Evolutionary conservation across 2,329 filamentous ascomycete species (phyloP).

Genomic region (Drechmeria coniospora): DNA sequence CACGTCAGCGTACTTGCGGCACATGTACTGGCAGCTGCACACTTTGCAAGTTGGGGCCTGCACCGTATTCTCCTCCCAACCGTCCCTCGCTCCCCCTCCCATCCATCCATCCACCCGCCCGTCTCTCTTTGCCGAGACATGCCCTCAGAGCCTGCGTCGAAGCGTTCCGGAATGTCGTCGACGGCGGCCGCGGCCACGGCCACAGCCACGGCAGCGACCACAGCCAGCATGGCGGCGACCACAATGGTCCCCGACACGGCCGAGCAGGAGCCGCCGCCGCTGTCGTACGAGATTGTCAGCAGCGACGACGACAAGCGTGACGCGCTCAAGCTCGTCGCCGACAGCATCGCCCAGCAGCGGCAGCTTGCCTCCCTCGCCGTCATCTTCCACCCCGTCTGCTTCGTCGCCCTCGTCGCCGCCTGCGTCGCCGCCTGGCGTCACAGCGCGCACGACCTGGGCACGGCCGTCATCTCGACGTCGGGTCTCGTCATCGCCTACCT

Average conservation of each 20-base stretch:
- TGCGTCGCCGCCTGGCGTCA: constrained; percentile 24
- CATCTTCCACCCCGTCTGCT: constrained; percentile 42
- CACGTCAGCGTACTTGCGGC: too few species aligned
- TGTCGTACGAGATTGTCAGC: constrained; percentile 42
- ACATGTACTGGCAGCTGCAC: too few species aligned
- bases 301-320: constrained; percentile 43
- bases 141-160: too few species aligned
- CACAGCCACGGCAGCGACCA: too few species aligned
- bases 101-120: too few species aligned
- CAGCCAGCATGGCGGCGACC: not conserved
- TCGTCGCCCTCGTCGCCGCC: constrained; percentile 28
- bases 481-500: constrained; percentile 49
- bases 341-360: constrained; percentile 71
- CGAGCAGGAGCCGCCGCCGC: constrained; percentile 33
- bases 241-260: not conserved
- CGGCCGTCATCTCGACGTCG: constrained; percentile 37
- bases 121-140: too few species aligned
- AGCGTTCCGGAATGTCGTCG: too few species aligned
- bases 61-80: too few species aligned
- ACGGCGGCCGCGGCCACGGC: not conserved
- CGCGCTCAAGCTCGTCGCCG: constrained; percentile 58
- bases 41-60: too few species aligned
- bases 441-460: constrained; percentile 31
- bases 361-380: constrained; percentile 49
- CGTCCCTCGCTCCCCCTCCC: too few species aligned